Evolutionary conservation across 164 flowering plant species (phyloP), one percentile per base, ranked within the genome.

Genomic region (Hamamelis virginiana): DNA sequence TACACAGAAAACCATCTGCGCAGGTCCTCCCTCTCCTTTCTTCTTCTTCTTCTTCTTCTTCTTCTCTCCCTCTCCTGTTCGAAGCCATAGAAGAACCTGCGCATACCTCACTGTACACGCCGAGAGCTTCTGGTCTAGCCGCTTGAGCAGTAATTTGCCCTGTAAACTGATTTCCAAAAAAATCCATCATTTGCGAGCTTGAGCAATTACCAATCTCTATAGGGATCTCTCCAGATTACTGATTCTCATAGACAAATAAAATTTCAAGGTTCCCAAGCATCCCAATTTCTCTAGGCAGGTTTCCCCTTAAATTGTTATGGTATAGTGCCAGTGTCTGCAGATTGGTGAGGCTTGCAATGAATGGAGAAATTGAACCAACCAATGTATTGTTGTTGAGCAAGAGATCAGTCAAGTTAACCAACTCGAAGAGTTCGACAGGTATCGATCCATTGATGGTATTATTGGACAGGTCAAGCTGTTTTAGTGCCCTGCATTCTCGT

Each of bases 181-280:
- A 86, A 79, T 96, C 99, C 3, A 93, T 53, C 90, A 73, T 76
- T 60, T 90, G 80, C 83, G 93, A 72, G 73, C 87, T 84, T 22
- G 92, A 83, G 77, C 97, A 96, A 76, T 90, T 95, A 1, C 97
- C 93, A 56, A 95, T 86, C 81, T 90, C 93, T 9, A 65, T 0
- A 4, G 99, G 99, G 16, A 96, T 91, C 65, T 87, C 87, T 10
- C 99, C 98, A 0, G 96, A 82, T 0, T 93, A 72, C 72, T 82
- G 94, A 65, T 93, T 96, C 44, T 93, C 95, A 69, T 92, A 96
- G 18, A 91, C 74, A 75, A 74, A 91, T n/a, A 96, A 64, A 46
- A 82, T 80, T 68, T 89, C 65, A n/a, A 96, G 88, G 8, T 78
- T 75, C 58, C 78, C 82, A 15, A 96, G 83, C 81, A 69, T 78